Evolutionary conservation across 2,329 filamentous ascomycete genomes (phyloP), one percentile per base, ranked within the genome.

Genomic region (Chaetomiaceae sp.): DNA sequence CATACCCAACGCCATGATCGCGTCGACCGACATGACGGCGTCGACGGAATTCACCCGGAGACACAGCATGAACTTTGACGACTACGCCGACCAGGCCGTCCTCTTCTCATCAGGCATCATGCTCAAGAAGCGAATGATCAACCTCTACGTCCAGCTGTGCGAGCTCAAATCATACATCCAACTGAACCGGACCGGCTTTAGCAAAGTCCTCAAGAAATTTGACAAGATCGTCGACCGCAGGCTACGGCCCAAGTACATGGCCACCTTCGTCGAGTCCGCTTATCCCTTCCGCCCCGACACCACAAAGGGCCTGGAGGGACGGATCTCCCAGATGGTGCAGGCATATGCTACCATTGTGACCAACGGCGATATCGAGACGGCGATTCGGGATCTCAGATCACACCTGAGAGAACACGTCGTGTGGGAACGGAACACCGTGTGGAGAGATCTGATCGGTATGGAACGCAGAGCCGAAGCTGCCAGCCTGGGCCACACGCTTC

Each of bases 361-460:
- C 0, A 82, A 86, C 37, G 90, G 90, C 27, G 89, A 99, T 64
- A 71, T 87, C 3, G 76, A 80, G 5, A 73, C 87, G 11, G 91
- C 94, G 4, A 89, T 85, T 64, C 86, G 89, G 61, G 94, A 97
- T 66, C 76, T 99, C 53, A 82, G 94, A 49, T 82, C 96, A 27
- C 91, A 99, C 66, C 79, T 99, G 23, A 80, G 94, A 53, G 95
- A 99, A 71, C 94, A 99, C 69, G 91, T 99, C 18, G 92, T 97
- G 0, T 99, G 94, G 95, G 95, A 99, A 69, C 82, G 94, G 53
- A 99, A 99, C 67, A 99, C 94, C 0, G 94, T 99, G 16, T 99
- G 94, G 94, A 80, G 95, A 72, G 94, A 99, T 64, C 94, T 99
- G 82, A 99, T 99, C 67, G 94, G 92, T 48, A 92, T 99, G 62